Conservation (phyloP, 495 filamentous ascomycete species). For the Parathielavia appendiculata region DNA sequence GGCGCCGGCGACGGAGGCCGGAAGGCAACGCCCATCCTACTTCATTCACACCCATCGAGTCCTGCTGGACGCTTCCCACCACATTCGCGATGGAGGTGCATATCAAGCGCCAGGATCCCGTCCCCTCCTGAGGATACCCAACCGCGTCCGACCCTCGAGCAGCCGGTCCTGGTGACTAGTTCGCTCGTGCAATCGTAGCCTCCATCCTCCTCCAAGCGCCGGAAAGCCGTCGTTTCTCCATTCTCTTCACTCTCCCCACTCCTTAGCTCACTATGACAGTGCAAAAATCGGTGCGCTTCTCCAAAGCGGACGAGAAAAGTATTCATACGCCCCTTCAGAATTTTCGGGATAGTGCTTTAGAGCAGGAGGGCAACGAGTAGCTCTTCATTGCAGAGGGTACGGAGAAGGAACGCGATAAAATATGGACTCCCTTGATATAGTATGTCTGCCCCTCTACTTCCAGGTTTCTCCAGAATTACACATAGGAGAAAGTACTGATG, state of each 20-base stretch:
- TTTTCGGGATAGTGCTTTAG: too few species aligned
- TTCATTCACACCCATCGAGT: constrained; percentile 3
- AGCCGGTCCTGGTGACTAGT: background rate
- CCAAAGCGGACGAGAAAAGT: background rate
- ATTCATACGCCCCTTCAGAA: too few species aligned
- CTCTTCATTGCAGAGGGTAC: too few species aligned
- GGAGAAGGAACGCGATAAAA: background rate
- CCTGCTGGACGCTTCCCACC: background rate
- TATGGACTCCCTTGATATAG: background rate
- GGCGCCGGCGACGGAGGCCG: background rate
- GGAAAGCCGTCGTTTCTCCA: too few species aligned
- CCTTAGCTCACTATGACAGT: constrained; percentile 2
- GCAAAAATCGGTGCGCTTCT: background rate
- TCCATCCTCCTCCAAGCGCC: background rate
- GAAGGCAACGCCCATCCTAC: background rate
- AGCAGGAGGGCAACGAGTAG: too few species aligned
- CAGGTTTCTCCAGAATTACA: background rate
- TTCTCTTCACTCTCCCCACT: background rate
- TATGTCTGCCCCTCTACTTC: background rate
- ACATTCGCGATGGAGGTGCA: background rate
- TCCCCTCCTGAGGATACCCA: background rate
- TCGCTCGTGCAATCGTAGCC: background rate
- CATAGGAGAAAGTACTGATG: constrained; percentile 1
- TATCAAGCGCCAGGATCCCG: constrained; percentile 4
- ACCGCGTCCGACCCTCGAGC: constrained; percentile 1